phyloP scores from a whole-genome alignment of 208 protist species.

The Leishmania aethiopica region DNA sequence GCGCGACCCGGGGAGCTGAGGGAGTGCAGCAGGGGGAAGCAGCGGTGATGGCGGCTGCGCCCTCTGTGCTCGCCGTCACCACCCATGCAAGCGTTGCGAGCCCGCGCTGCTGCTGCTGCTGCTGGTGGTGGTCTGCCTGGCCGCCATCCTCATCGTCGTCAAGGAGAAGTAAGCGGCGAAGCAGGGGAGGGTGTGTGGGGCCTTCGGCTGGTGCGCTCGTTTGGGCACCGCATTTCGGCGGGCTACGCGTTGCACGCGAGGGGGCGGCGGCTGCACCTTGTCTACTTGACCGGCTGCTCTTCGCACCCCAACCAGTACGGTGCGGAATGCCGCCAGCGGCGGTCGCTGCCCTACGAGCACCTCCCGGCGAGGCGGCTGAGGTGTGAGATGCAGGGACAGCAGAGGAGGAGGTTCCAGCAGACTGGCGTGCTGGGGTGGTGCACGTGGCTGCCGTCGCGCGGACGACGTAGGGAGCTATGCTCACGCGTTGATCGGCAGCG shows the following conservation, averaged over 20 bases:
- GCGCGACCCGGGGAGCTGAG: background rate
- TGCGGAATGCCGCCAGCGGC: background rate
- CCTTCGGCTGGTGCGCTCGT: background rate
- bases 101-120: background rate
- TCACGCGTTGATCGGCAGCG: constrained; percentile 24
- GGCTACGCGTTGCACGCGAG: constrained; percentile 1
- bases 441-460: background rate
- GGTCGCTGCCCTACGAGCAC: background rate
- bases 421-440: background rate
- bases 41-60: background rate
- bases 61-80: background rate
- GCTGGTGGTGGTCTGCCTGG: background rate
- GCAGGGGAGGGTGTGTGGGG: background rate
- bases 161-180: background rate
- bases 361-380: background rate
- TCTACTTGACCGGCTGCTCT: background rate
- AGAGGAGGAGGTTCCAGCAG: background rate
- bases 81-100: background rate
- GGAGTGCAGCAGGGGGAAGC: background rate
- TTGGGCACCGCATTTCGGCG: background rate
- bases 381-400: background rate
- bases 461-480: constrained; percentile 26
- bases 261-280: background rate
- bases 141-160: constrained; percentile 4
- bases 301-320: background rate